Conservation (phyloP, 768 basidiomycete species). For the Naematelia encephala region DNA sequence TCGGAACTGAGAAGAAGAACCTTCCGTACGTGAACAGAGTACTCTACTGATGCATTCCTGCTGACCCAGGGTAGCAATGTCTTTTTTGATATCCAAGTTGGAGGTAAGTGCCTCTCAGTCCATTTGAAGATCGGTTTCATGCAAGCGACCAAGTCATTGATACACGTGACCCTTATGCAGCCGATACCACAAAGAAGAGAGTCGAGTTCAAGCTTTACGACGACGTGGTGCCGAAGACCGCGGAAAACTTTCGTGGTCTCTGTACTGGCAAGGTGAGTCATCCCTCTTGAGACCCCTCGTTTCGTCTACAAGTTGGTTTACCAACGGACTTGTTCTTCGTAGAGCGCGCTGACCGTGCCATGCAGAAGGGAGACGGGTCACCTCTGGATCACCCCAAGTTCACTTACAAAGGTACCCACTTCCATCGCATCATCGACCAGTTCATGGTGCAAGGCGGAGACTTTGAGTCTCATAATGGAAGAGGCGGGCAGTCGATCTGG, state of each 20-base stretch:
- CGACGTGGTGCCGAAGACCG: slow-evolving; percentile 54
- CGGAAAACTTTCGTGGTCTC: slow-evolving; percentile 70
- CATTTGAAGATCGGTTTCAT: background rate
- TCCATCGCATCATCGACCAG: slow-evolving; percentile 63
- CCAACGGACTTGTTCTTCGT: background rate
- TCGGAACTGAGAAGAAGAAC: slow-evolving; percentile 6
- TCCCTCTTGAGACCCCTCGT: background rate
- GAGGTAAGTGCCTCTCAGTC: slow-evolving; percentile 22
- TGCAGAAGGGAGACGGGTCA: slow-evolving; percentile 31
- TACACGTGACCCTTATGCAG: too few relatives aligned
- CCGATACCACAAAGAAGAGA: slow-evolving; percentile 1
- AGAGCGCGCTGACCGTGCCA: slow-evolving; percentile 54
- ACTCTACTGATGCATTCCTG: background rate
- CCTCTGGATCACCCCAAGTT: slow-evolving; percentile 49
- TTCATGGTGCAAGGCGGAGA: slow-evolving; percentile 59
- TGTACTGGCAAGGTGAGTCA: slow-evolving; percentile 58
- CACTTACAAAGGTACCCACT: slow-evolving; percentile 66
- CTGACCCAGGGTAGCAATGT: slow-evolving; percentile 25
- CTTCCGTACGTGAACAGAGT: background rate
- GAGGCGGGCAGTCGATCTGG: slow-evolving; percentile 51
- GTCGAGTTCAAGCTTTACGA: slow-evolving; percentile 79
- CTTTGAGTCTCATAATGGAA: slow-evolving; percentile 60
- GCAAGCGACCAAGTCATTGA: too few relatives aligned
- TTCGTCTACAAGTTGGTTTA: background rate
- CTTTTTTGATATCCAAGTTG: slow-evolving; percentile 46